Conservation (phyloP, 1,284 basidiomycete species). For the Malassezia nana region DNA sequence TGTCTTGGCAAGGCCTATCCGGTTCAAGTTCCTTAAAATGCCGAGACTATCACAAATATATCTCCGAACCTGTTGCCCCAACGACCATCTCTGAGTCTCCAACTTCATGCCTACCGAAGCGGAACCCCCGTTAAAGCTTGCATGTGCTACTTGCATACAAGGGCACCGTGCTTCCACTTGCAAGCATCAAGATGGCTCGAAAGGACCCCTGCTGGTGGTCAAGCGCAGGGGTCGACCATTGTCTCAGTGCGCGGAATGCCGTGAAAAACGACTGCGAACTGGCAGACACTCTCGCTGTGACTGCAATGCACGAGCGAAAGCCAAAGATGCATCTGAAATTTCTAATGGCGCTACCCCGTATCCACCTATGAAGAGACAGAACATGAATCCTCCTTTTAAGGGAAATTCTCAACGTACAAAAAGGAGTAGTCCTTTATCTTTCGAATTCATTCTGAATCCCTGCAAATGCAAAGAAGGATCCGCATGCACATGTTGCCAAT, state of each 20-base stretch:
- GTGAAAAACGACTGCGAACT: slow-evolving; percentile 26
- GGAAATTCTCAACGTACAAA: neutral
- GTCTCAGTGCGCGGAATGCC: slow-evolving; percentile 35
- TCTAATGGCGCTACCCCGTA: neutral
- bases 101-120: neutral
- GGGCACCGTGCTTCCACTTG: slow-evolving; percentile 38
- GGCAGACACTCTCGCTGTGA: slow-evolving; percentile 32
- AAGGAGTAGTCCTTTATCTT: slow-evolving; percentile 19
- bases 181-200: slow-evolving; percentile 38
- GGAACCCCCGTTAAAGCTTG: slow-evolving; percentile 26
- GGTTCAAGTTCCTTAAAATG: neutral
- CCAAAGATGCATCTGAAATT: neutral
- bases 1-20: neutral
- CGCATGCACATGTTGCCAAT: slow-evolving; percentile 22
- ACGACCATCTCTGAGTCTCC: neutral
- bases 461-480: slow-evolving; percentile 27
- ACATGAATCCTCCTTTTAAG: neutral
- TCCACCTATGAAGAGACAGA: neutral
- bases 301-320: slow-evolving; percentile 17
- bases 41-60: neutral
- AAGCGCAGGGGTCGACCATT: slow-evolving; percentile 34
- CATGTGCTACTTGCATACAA: slow-evolving; percentile 38
- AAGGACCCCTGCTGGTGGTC: slow-evolving; percentile 31
- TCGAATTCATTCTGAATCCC: slow-evolving; percentile 34
- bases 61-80: too few species aligned